These are phyloP conservation scores for Trichosporon coremiiforme DNA, from an alignment of 1,284 basidiomycete species.

Conservation along the genomic window DNA sequence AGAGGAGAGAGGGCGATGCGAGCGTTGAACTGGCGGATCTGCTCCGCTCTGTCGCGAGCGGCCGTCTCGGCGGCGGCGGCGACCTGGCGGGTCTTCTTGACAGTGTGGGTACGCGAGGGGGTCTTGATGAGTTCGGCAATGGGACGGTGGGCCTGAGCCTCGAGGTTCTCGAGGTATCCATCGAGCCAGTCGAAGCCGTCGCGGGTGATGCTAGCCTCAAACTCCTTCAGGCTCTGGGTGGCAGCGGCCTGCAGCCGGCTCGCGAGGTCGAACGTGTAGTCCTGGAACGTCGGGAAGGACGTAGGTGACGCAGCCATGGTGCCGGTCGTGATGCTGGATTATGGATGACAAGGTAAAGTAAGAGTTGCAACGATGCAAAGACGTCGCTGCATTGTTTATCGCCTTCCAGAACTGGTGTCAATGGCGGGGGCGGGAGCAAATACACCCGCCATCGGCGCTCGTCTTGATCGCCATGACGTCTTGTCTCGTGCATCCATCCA, in stretches of 20 bases:
- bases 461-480: neutral
- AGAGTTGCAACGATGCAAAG: neutral
- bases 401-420: neutral
- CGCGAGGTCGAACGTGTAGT: constrained; percentile 45
- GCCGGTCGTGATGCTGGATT: neutral
- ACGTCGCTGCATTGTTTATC: constrained; percentile 7
- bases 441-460: constrained; percentile 8
- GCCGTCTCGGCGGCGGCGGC: constrained; percentile 44
- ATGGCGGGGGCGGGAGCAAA: constrained; percentile 25
- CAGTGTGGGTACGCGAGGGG: constrained; percentile 51
- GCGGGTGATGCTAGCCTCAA: constrained; percentile 47
- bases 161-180: constrained; percentile 49
- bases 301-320: constrained; percentile 22
- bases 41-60: constrained; percentile 26
- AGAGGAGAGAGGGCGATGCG: constrained; percentile 42
- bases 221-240: constrained; percentile 37
- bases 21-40: constrained; percentile 38
- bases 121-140: constrained; percentile 56
- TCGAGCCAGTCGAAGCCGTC: constrained; percentile 55
- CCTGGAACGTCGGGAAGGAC: constrained; percentile 34
- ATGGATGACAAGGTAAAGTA: neutral
- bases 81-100: constrained; percentile 53
- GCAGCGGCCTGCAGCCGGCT: constrained; percentile 42
- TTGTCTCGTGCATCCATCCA: neutral
- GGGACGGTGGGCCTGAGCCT: constrained; percentile 36